These are phyloP conservation scores for Colletotrichum camelliae DNA, from an alignment of 2,329 filamentous ascomycete genomes.

Conservation along the genomic window DNA sequence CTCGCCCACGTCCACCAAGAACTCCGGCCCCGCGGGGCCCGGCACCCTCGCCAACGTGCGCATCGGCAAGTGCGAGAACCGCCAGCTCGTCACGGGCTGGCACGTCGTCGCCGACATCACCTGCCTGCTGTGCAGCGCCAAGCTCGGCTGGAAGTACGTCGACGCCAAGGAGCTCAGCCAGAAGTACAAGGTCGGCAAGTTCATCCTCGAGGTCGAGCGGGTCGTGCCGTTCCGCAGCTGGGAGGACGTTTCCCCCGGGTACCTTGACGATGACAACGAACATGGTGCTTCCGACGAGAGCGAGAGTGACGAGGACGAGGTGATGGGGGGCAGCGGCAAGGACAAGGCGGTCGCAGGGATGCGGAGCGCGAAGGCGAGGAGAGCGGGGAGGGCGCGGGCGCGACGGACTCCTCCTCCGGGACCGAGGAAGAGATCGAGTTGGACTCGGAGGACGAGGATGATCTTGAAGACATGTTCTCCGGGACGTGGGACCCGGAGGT, in stretches of 20 bases:
- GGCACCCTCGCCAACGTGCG: slow-evolving; percentile 57
- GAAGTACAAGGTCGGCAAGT: slow-evolving; percentile 73
- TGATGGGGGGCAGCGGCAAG: not conserved
- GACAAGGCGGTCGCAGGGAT: slow-evolving; percentile 1
- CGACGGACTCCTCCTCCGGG: not conserved
- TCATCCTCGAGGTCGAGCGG: slow-evolving; percentile 67
- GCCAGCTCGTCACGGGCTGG: slow-evolving; percentile 65
- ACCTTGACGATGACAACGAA: not conserved
- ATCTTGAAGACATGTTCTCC: slow-evolving; percentile 70
- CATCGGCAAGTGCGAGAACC: slow-evolving; percentile 58
- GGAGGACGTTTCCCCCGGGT: slow-evolving; percentile 47
- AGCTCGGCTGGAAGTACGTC: slow-evolving; percentile 73
- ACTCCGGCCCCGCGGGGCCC: slow-evolving; percentile 26
- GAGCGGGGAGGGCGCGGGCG: not conserved
- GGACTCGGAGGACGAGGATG: slow-evolving; percentile 69
- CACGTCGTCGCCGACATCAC: slow-evolving; percentile 70
- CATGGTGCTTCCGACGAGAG: not conserved
- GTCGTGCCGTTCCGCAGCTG: slow-evolving; percentile 58
- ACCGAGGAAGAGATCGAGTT: slow-evolving; percentile 52
- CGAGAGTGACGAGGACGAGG: not conserved
- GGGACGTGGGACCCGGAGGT: slow-evolving; percentile 64
- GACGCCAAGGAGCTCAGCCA: slow-evolving; percentile 64
- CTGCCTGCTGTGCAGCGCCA: slow-evolving; percentile 59
- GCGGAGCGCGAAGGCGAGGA: slow-evolving; percentile 18
- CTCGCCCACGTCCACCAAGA: slow-evolving; percentile 8